phyloP scores from a whole-genome alignment of 805 yeast species.

The Kazachstania viticola region DNA sequence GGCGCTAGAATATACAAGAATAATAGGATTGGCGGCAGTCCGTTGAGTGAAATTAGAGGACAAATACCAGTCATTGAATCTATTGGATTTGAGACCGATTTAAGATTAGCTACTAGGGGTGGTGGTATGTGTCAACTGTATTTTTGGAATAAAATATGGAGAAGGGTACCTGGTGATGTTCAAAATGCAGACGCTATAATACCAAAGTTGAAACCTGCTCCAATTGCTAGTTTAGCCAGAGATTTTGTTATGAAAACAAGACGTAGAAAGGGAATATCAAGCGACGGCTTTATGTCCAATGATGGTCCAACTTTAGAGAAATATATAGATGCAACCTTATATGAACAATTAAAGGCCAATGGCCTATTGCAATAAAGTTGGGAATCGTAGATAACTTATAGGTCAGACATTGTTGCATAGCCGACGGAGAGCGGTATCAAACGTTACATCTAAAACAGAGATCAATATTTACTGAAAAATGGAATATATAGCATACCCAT shows the following conservation, averaged over 20 bases:
- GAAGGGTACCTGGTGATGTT: constrained; percentile 83
- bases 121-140: constrained; percentile 57
- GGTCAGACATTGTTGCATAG: no score
- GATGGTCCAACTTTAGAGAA: constrained; percentile 36
- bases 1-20: constrained; percentile 43
- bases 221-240: constrained; percentile 57
- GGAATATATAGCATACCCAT: no score
- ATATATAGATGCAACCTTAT: constrained; percentile 54
- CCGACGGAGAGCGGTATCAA: no score
- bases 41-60: constrained; percentile 49
- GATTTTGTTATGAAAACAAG: constrained; percentile 87
- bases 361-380: constrained; percentile 36
- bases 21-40: constrained; percentile 61
- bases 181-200: constrained; percentile 52
- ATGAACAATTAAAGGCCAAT: constrained; percentile 38
- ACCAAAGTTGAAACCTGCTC: constrained; percentile 69
- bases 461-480: no score
- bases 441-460: no score
- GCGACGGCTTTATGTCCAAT: constrained; percentile 33
- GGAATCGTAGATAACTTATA: no score
- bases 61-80: constrained; percentile 82
- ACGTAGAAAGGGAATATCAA: constrained; percentile 72
- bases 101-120: constrained; percentile 68
- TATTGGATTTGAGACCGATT: constrained; percentile 78
- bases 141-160: constrained; percentile 53